Percentiles rank a stretch among this genome's conserved stretches.
Evolutionary conservation across 495 filamentous ascomycete genomes (phyloP).

Genomic region (Bacidia rubella): DNA sequence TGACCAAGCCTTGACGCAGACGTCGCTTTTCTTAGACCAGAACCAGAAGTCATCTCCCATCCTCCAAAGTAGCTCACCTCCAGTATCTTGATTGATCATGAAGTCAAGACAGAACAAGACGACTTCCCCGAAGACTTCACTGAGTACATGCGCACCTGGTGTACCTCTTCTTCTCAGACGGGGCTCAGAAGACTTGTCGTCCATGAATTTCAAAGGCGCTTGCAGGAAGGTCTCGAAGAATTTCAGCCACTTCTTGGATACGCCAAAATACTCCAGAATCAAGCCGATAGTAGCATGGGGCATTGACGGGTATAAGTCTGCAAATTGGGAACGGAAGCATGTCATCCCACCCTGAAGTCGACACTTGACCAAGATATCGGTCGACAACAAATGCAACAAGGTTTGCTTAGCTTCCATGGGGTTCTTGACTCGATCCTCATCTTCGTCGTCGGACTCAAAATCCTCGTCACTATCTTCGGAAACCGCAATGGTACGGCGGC

Average conservation of each 20-base stretch:
- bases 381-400: conserved; percentile 34
- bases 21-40: conserved; percentile 39
- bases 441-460: conserved; percentile 13
- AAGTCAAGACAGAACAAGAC: conserved; percentile 55
- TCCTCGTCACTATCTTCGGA: conserved; percentile 10
- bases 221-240: conserved; percentile 50
- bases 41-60: conserved; percentile 61
- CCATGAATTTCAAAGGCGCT: conserved; percentile 42
- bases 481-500: neutral
- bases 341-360: conserved; percentile 44
- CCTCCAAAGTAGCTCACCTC: conserved; percentile 45
- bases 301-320: conserved; percentile 47
- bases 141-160: conserved; percentile 46
- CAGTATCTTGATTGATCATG: conserved; percentile 44
- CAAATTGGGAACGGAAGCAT: conserved; percentile 46
- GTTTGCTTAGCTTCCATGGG: conserved; percentile 34
- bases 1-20: conserved; percentile 44
- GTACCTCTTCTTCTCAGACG: conserved; percentile 41
- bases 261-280: conserved; percentile 46
- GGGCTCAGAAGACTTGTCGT: conserved; percentile 31
- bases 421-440: conserved; percentile 16
- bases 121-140: conserved; percentile 44
- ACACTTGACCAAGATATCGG: conserved; percentile 40
- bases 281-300: conserved; percentile 44
- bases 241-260: conserved; percentile 42